A percentile compares a stretch with the other conserved stretches of the same genome.
Conservation (phyloP, 495 filamentous ascomycete species). For the Penicillium egyptiacum region DNA sequence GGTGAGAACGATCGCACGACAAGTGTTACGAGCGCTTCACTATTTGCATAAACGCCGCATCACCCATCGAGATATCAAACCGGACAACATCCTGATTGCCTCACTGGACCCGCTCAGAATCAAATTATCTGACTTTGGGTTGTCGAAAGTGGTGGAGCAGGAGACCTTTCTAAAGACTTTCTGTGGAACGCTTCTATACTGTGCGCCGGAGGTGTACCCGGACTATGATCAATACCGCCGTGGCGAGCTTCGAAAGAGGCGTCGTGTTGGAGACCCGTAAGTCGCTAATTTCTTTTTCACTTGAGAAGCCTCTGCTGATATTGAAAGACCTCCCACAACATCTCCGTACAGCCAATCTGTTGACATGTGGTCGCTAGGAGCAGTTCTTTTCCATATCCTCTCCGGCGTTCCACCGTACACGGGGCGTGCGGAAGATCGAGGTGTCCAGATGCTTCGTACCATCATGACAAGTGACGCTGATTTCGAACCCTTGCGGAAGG, state of each 20-base stretch:
- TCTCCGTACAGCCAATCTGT: conserved; percentile 81
- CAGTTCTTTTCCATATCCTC: conserved; percentile 81
- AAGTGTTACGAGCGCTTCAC: conserved; percentile 78
- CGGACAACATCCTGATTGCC: conserved; percentile 89
- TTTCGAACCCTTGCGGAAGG: conserved; percentile 53
- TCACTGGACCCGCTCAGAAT: conserved; percentile 70
- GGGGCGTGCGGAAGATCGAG: conserved; percentile 57
- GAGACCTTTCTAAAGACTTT: conserved; percentile 95
- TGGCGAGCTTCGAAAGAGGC: conserved; percentile 50
- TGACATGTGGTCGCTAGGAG: conserved; percentile 93
- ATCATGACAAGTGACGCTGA: conserved; percentile 77
- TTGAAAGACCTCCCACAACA: conserved; percentile 41
- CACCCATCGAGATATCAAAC: conserved; percentile 96
- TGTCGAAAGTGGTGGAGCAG: conserved; percentile 88
- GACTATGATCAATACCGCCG: conserved; percentile 61
- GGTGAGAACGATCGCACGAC: conserved; percentile 67
- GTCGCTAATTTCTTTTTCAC: conserved; percentile 15
- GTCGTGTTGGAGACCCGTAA: conserved; percentile 51
- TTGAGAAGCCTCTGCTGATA: conserved; percentile 21
- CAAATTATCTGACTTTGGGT: conserved; percentile 93
- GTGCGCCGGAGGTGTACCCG: conserved; percentile 92
- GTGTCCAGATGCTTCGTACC: conserved; percentile 67
- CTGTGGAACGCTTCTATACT: conserved; percentile 93
- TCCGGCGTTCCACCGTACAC: conserved; percentile 75
- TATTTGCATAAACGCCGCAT: conserved; percentile 86